phyloP scores from a whole-genome alignment of 306 rosid species.

The cucumber (Cucumis sativus) region DNA sequence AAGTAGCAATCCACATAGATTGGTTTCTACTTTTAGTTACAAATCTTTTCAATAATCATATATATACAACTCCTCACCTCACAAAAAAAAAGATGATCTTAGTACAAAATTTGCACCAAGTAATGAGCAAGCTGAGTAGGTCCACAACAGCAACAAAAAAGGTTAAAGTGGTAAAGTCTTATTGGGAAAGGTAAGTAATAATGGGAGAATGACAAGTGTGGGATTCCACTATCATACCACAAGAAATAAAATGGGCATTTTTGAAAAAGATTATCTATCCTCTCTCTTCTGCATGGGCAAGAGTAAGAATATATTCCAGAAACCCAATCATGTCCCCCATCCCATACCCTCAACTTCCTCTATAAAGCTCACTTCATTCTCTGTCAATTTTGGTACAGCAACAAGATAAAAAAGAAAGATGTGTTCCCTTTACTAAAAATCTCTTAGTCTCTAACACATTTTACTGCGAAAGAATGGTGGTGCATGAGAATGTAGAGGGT shows the following conservation, averaged over 20 bases:
- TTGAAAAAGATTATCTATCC: background rate
- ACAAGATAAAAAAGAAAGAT: no score
- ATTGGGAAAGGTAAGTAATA: background rate
- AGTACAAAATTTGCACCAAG: background rate
- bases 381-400: background rate
- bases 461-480: background rate
- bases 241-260: background rate
- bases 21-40: background rate
- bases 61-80: background rate
- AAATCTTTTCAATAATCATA: background rate
- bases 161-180: background rate
- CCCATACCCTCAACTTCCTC: background rate
- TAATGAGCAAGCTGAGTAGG: background rate
- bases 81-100: background rate
- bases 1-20: background rate
- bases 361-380: background rate
- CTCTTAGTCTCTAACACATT: no score
- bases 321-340: background rate
- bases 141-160: background rate
- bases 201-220: background rate
- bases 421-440: no score
- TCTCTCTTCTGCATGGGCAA: background rate
- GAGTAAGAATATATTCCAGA: background rate
- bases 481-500: slow-evolving; percentile 3
- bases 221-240: background rate